Base-by-base conservation (phyloP, 129 eudicot species). In the Saposhnikovia divaricata region DNA sequence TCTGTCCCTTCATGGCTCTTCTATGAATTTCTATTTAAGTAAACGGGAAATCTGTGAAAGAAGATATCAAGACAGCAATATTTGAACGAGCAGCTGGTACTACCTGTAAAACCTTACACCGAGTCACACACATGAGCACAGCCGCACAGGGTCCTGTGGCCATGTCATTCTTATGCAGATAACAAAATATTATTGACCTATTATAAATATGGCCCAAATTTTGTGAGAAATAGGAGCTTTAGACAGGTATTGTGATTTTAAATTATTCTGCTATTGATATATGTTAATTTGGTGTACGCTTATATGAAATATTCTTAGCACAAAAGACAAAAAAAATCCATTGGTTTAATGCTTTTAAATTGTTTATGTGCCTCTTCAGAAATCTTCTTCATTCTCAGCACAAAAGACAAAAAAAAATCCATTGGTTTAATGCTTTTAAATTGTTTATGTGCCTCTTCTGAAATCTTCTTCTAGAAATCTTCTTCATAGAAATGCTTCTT, bases 351-450 rank as follows among this genome's bases (percentile, higher is more conserved):
- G 72, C 72, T 66, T 66, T 28, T 28, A 28, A 34, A 68, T 34
- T 77, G 7, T 45, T 31, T 50, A 44, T 84, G 19, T 80, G 18
- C 27, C 12, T 45, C 77, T 47, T 25, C 40, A 77, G 47, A 47
- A 80, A 23, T 71, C 9, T 74, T 43, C n/a, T 42, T 27, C 19
- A 71, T 76, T 74, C 80, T 77, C 93, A 94, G 98, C n/a, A n/a
- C n/a, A n/a, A n/a, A n/a, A n/a, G n/a, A n/a, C n/a, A n/a, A n/a
- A n/a, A n/a, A n/a, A n/a, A n/a, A n/a, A n/a, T n/a, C n/a, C n/a
- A n/a, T n/a, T n/a, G n/a, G n/a, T n/a, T n/a, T n/a, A n/a, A n/a
- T n/a, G n/a, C n/a, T n/a, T n/a, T n/a, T n/a, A n/a, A n/a, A n/a
- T n/a, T n/a, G n/a, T n/a, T n/a, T n/a, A n/a, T n/a, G n/a, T n/a